These are phyloP conservation scores for Diplodia corticola DNA, from an alignment of 2,329 filamentous ascomycete species.

Conservation along the genomic window DNA sequence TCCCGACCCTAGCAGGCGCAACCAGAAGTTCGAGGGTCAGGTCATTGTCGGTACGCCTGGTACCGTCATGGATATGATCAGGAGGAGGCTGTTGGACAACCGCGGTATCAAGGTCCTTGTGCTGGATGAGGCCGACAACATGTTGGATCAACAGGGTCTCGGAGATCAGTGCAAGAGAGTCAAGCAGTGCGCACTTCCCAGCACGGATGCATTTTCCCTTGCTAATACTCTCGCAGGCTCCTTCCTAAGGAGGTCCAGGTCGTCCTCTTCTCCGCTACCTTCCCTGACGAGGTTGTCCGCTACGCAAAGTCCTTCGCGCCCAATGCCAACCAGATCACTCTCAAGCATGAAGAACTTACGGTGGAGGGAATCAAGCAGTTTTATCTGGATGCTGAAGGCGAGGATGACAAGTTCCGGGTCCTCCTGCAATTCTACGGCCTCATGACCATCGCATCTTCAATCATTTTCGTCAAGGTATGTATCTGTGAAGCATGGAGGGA, in stretches of 20 bases:
- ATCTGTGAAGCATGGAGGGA: neutral
- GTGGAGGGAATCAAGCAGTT: conserved; percentile 98
- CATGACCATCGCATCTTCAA: conserved; percentile 94
- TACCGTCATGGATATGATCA: conserved; percentile 85
- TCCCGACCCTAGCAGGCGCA: conserved; percentile 71
- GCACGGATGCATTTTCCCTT: neutral
- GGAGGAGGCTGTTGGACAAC: conserved; percentile 71
- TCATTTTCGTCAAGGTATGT: conserved; percentile 90
- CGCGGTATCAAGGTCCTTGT: conserved; percentile 78
- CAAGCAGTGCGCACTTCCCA: conserved; percentile 64
- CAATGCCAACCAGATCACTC: conserved; percentile 79
- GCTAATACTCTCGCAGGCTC: conserved; percentile 55
- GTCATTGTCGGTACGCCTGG: conserved; percentile 93
- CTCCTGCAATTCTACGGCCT: conserved; percentile 92
- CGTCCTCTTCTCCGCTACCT: conserved; percentile 92
- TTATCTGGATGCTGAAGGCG: conserved; percentile 87
- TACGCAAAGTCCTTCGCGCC: conserved; percentile 87
- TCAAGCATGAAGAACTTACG: conserved; percentile 88
- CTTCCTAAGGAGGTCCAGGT: conserved; percentile 77
- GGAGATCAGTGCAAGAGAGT: conserved; percentile 94
- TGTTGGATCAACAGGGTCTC: conserved; percentile 93
- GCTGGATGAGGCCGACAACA: conserved; percentile 97
- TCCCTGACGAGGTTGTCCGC: conserved; percentile 79
- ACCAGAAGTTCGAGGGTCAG: conserved; percentile 68
- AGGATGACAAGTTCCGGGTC: conserved; percentile 81